Conservation (phyloP, 1,139 yeast genomes). For the Candida sp. region DNA sequence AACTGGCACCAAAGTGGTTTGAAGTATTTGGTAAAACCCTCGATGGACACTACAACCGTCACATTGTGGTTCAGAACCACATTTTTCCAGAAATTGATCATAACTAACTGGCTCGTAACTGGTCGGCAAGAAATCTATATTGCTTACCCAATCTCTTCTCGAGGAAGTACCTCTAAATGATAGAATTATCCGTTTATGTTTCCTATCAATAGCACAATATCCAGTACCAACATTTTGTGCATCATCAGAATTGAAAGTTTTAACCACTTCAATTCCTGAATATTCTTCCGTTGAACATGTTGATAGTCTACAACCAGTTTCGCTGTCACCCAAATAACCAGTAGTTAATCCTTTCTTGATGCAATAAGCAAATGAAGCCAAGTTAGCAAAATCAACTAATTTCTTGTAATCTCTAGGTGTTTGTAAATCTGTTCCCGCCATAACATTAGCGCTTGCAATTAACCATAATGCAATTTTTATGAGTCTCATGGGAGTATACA, state of each 20-base stretch:
- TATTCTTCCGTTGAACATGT: slow-evolving; percentile 18
- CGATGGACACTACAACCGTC: slow-evolving; percentile 53
- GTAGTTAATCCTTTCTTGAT: slow-evolving; percentile 24
- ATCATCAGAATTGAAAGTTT: slow-evolving; percentile 36
- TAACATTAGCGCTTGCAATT: too few relatives aligned
- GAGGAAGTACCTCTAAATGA: slow-evolving; percentile 59
- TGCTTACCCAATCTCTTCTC: slow-evolving; percentile 53
- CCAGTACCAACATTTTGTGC: slow-evolving; percentile 52
- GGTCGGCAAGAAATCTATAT: slow-evolving; percentile 43
- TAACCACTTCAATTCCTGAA: slow-evolving; percentile 25
- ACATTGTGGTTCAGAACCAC: slow-evolving; percentile 27
- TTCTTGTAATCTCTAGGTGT: slow-evolving; percentile 20
- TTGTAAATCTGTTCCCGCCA: not conserved
- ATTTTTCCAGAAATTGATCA: slow-evolving; percentile 9
- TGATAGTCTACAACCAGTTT: slow-evolving; percentile 17
- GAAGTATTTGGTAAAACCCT: slow-evolving; percentile 50
- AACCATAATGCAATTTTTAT: too few relatives aligned
- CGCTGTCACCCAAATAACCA: slow-evolving; percentile 19
- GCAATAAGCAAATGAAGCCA: slow-evolving; percentile 39
- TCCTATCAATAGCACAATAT: slow-evolving; percentile 40
- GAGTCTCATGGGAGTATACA: too few relatives aligned
- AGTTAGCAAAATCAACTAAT: slow-evolving; percentile 29
- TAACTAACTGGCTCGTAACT: slow-evolving; percentile 30
- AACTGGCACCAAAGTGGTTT: slow-evolving; percentile 35
- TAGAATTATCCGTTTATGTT: slow-evolving; percentile 30